Conservation (phyloP, 345 rosid species). For the Bruguiera sexangula region DNA sequence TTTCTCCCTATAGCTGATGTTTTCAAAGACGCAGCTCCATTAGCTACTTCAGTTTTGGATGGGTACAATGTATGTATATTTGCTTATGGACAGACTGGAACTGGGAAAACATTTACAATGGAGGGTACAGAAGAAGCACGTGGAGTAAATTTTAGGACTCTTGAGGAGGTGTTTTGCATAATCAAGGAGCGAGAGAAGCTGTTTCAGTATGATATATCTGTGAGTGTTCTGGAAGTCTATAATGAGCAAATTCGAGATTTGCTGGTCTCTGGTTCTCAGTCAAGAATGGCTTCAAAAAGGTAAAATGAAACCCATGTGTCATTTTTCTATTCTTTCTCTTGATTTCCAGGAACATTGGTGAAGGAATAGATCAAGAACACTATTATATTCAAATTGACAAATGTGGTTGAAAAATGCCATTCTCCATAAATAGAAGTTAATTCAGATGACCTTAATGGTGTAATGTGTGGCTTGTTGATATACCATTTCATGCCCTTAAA, state of each 20-base stretch:
- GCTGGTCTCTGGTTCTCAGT: conserved; percentile 54
- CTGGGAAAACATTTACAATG: conserved; percentile 93
- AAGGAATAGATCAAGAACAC: not conserved
- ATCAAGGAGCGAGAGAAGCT: conserved; percentile 60
- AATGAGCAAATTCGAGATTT: conserved; percentile 94
- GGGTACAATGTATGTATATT: conserved; percentile 95
- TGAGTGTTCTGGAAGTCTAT: conserved; percentile 94
- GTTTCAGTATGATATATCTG: conserved; percentile 68
- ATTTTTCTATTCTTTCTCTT: not conserved
- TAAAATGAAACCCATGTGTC: conserved; percentile 10
- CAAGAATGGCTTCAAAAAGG: conserved; percentile 65
- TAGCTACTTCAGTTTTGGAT: conserved; percentile 87
- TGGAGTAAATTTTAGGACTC: conserved; percentile 90
- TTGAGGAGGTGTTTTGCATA: conserved; percentile 68
- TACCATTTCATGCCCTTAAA: too few species aligned
- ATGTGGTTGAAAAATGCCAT: too few species aligned
- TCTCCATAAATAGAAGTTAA: too few species aligned
- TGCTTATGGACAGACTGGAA: conserved; percentile 97
- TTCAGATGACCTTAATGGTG: too few species aligned
- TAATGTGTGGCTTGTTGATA: too few species aligned
- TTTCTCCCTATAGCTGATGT: conserved; percentile 57
- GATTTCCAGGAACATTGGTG: not conserved
- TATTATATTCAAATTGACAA: too few species aligned
- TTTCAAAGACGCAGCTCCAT: conserved; percentile 82
- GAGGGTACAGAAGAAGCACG: conserved; percentile 83